Base-by-base conservation (phyloP, 2,329 filamentous ascomycete species). In the Penicillium italicum region DNA sequence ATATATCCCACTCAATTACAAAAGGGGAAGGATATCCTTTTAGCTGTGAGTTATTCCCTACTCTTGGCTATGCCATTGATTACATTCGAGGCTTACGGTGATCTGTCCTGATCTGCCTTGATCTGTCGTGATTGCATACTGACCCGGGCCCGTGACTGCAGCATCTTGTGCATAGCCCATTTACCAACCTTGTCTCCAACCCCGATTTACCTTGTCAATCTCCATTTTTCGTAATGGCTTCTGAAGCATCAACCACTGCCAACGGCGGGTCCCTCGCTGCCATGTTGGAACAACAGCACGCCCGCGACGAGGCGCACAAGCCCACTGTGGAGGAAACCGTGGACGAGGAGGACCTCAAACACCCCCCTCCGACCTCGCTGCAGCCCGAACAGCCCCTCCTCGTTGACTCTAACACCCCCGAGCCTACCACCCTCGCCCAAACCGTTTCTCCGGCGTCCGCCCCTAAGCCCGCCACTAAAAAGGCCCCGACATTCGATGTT, bases 321-420 rank as follows among this genome's bases (percentile, higher is more conserved):
- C 82, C 83, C 62, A 91, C 86, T 24, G 82, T 96, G 62, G 91
- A 96, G 74, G 91, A 96, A 46, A 85, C 83, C 37, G 80, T 82
- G 28, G 91, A 96, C 69, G 90, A 95, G 73, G 90, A 95, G 40
- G 83, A 90, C 62, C 74, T 86, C 61, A 77, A 78, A 62, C 77
- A 82, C 75, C 77, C 82, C 66, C 78, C 81, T 53, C 81, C 76
- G 50, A 82, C 77, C 53, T 76, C 73, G 57, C 56, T 68, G 44
- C 55, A 52, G 18, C 49, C 62, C 1, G 48, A 64, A 24, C 53
- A 58, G 60, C 51, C 63, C 55, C 9, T 42, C 50, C 31, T 57
- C 52, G 40, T 37, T 7, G 22, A 49, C n/a, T 24, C 44, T 8
- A 24, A 49, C 4, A 24, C 51, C 14, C 37, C 30, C 30, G 61